These are phyloP conservation scores for Pyropia yezoensis DNA, from an alignment of 23 red algal species.

Conservation along the genomic window DNA sequence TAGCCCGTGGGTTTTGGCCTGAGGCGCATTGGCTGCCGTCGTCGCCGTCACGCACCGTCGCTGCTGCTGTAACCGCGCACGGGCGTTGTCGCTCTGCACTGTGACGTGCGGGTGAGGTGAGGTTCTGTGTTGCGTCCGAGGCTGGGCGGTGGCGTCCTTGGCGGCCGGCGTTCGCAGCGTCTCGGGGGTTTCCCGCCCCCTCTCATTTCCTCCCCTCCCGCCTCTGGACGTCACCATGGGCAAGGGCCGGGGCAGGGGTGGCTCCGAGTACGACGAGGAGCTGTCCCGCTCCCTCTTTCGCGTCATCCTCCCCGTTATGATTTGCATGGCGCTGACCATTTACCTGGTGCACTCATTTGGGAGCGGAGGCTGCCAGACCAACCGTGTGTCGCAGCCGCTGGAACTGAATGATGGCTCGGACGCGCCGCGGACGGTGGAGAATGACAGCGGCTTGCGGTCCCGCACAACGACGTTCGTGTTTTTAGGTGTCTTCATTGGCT, in stretches of 20 bases:
- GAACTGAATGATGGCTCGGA: conserved; percentile 7
- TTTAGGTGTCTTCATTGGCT: conserved; percentile 36
- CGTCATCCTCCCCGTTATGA: conserved; percentile 57
- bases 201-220: too few species aligned
- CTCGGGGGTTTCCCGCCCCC: too few species aligned
- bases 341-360: conserved; percentile 52
- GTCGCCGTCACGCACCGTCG: too few species aligned
- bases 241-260: neutral
- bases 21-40: too few species aligned
- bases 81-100: too few species aligned
- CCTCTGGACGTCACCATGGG: too few species aligned
- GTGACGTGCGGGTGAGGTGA: too few species aligned
- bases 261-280: conserved; percentile 25
- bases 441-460: conserved; percentile 2
- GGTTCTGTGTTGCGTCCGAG: too few species aligned
- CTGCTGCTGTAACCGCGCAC: too few species aligned
- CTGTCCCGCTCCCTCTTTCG: conserved; percentile 30
- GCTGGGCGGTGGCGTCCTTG: too few species aligned
- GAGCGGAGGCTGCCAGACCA: conserved; percentile 9
- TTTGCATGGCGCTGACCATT: conserved; percentile 65
- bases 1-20: too few species aligned
- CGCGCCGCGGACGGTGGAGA: neutral
- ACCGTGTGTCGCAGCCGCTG: conserved; percentile 1
- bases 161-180: too few species aligned
- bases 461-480: conserved; percentile 19